Evolutionary conservation across 78 protist genomes (phyloP), one percentile per base, ranked within the genome.

Genomic region (Chrysochromulina parva): DNA sequence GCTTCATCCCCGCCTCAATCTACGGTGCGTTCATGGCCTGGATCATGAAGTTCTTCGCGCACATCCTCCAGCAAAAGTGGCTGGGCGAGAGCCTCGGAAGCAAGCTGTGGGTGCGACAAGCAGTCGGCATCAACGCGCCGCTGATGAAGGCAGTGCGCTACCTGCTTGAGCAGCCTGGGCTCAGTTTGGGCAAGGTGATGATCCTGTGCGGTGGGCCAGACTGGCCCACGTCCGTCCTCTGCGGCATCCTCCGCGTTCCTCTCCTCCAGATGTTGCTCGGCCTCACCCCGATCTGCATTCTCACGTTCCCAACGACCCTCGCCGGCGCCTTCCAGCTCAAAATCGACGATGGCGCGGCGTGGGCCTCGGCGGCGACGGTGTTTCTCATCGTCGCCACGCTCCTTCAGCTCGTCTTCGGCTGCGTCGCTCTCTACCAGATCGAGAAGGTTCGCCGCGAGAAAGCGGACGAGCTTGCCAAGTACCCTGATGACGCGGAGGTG

Each of bases 181-280:
- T 52, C 48, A 53, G 22, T 28, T 0, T 19, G 50, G 47, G 24
- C 47, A 78, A 78, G 86, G 38, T 19, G 19, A 1, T 16, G 62
- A 78, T 78, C 86, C 59, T 78, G 3, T 28, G 20, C 86, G 86
- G 86, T 0, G 86, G 86, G 86, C 86, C 86, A 28, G 86, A 78
- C 86, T 78, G 86, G 86, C 86, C 86, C 48, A 78, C 86, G 24
- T 78, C 86, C 3, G 86, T 78, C 19, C 0, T 2, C 28, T 10
- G 24, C 16, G 86, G 86, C 86, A 78, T 78, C 86, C 86, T 78
- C 20, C 26, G 47, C 48, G 38, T 78, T 19, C 0, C 0, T 19
- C 13, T 9, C 10, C 20, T 53, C 50, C 62, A 52, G 86, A 48
- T 78, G 62, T 48, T 78, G 47, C 38, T 78, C 47, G 86, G 86